A percentile compares a stretch with the other conserved stretches of the same genome.
phyloP scores from a whole-genome alignment of 208 protist genomes.

The Leishmania tarentolae region DNA sequence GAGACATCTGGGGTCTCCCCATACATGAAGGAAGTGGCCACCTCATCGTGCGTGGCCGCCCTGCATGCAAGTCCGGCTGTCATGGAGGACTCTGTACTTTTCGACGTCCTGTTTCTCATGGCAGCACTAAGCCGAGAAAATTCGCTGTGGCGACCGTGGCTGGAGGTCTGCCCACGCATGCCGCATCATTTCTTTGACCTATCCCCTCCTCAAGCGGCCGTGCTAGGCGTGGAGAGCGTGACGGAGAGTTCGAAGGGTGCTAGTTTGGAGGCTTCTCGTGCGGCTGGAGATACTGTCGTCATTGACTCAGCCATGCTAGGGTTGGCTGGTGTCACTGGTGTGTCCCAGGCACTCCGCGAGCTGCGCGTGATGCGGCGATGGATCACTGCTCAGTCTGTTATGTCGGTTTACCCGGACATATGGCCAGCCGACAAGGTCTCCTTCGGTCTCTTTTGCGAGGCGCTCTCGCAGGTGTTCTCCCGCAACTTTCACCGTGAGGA shows the following conservation, averaged over 20 bases:
- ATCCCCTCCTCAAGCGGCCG: constrained; percentile 20
- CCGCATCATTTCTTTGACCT: constrained; percentile 70
- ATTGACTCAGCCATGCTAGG: not conserved
- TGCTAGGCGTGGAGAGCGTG: constrained; percentile 28
- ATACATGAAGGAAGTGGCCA: constrained; percentile 48
- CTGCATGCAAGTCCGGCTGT: constrained; percentile 30
- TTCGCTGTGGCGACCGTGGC: constrained; percentile 70
- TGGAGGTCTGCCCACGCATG: constrained; percentile 81
- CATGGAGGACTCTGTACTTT: constrained; percentile 35
- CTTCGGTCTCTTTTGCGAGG: constrained; percentile 66
- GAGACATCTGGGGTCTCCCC: constrained; percentile 61
- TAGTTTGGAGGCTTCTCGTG: not conserved
- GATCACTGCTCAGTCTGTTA: constrained; percentile 51
- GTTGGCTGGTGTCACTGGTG: constrained; percentile 33
- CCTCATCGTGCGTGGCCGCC: constrained; percentile 40
- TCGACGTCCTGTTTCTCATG: constrained; percentile 74
- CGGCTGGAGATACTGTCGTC: not conserved
- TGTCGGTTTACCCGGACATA: constrained; percentile 47
- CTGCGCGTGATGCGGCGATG: constrained; percentile 53
- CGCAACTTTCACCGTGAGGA: constrained; percentile 89
- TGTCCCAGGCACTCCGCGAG: constrained; percentile 71
- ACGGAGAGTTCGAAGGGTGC: not conserved
- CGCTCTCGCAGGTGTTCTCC: constrained; percentile 78
- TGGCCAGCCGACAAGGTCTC: constrained; percentile 49
- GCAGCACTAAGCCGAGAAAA: constrained; percentile 52